These are phyloP conservation scores for Solanum pimpinellifolium DNA, from an alignment of 257 asterid genomes.

Conservation along the genomic window DNA sequence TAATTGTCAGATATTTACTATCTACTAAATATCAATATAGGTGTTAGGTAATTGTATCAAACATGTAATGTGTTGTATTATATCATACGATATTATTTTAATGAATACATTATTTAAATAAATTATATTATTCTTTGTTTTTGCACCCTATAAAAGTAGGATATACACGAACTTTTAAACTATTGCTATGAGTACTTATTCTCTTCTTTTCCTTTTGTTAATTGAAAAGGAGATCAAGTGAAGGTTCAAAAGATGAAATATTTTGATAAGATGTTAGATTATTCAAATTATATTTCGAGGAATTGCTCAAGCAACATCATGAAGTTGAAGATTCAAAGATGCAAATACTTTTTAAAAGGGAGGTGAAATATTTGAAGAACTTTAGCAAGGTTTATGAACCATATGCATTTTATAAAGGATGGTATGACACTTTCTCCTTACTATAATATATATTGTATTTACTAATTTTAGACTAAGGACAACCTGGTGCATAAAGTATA, in stretches of 20 bases:
- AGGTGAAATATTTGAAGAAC: neutral
- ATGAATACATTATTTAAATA: too few species aligned
- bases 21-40: too few species aligned
- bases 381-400: neutral
- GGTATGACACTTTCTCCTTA: neutral
- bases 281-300: neutral
- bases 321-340: neutral
- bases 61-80: too few species aligned
- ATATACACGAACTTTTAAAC: neutral
- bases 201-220: neutral
- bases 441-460: neutral
- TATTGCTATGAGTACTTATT: slow-evolving; percentile 12
- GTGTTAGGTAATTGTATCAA: too few species aligned
- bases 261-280: neutral
- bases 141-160: too few species aligned
- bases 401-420: neutral
- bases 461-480: neutral
- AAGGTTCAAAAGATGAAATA: neutral
- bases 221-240: neutral
- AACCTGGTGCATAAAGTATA: neutral
- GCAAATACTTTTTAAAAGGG: neutral
- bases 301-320: neutral
- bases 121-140: too few species aligned
- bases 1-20: too few species aligned
- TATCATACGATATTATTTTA: too few species aligned